Base-by-base conservation (phyloP, 768 basidiomycete genomes). In the Saitozyma podzolica region DNA sequence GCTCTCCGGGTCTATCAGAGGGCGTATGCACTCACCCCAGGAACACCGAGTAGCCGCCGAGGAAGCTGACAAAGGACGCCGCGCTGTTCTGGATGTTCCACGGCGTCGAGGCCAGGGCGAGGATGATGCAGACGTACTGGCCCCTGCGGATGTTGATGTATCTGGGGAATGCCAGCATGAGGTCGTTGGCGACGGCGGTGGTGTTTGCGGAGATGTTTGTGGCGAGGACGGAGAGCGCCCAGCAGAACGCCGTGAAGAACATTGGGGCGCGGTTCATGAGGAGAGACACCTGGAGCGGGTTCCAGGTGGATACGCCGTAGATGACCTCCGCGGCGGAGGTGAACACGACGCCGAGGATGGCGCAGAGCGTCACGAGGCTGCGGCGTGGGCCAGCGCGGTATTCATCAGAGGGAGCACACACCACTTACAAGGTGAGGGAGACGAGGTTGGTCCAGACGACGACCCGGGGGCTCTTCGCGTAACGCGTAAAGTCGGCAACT, bases 361-460 rank as follows among this genome's bases (percentile, higher is more conserved):
- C 65, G 39, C 60, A 55, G n/a, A 66, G 60, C 13, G 61, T 57
- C 10, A 55, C 61, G 16, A 61, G 59, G 48, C 52, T 54, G 52
- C 19, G 14, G 20, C 6, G 6, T 7, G 20, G 20, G n/a, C n/a
- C n/a, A n/a, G n/a, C n/a, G n/a, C n/a, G n/a, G 7, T 14, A 29
- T 5, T 54, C 19, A 8, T 54, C 52, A 8, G 16, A 5, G 9
- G 19, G 5, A 7, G 14, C 7, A 16, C n/a, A 37, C 19, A 54
- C 8, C n/a, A 54, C 49, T 50, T 29, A 54, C 39, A 65, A 49
- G 11, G 61, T 62, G 16, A 72, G 67, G n/a, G 69, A 72, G 51
- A 74, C 37, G 54, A 72, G 63, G 59, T 74, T 72, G 40, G 69
- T 61, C 64, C 63, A 60, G 9, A 66, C 41, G 50, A 72, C 73